A percentile compares a stretch with the other conserved stretches of the same genome.
Evolutionary conservation across 805 yeast genomes (phyloP).

Genomic region (Yamadazyma insecticola): DNA sequence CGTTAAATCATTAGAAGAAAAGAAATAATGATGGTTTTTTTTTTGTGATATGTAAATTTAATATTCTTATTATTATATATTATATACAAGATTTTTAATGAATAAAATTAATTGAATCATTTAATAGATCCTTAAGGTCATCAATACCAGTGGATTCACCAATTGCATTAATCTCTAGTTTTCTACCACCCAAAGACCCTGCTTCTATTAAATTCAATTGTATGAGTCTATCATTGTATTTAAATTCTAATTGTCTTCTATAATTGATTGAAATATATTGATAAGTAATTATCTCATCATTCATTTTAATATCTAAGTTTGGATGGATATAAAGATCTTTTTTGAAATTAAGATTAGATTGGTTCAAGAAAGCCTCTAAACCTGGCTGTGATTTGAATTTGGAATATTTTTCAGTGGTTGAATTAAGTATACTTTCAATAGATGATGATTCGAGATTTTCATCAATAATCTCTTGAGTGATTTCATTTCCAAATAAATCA

Average conservation of each 20-base stretch:
- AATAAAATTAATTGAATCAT: slow-evolving; percentile 11
- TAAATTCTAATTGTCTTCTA: slow-evolving; percentile 42
- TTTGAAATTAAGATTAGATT: slow-evolving; percentile 33
- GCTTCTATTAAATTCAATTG: slow-evolving; percentile 50
- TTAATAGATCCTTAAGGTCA: slow-evolving; percentile 21
- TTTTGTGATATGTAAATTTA: too few species aligned
- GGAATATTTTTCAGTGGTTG: slow-evolving; percentile 22
- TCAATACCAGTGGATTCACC: slow-evolving; percentile 23
- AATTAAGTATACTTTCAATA: slow-evolving; percentile 7
- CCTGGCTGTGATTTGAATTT: slow-evolving; percentile 38
- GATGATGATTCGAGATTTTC: slow-evolving; percentile 3
- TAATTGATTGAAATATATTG: slow-evolving; percentile 39
- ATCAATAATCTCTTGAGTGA: slow-evolving; percentile 2
- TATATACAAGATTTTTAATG: background rate
- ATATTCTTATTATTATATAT: slow-evolving; percentile 1
- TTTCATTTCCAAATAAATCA: slow-evolving; percentile 15
- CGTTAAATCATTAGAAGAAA: slow-evolving; percentile 56
- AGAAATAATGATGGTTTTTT: slow-evolving; percentile 4
- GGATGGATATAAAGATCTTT: slow-evolving; percentile 34
- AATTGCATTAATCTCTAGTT: slow-evolving; percentile 45
- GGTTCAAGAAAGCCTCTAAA: slow-evolving; percentile 33
- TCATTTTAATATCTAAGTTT: slow-evolving; percentile 31
- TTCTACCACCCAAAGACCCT: slow-evolving; percentile 55
- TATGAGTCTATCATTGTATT: slow-evolving; percentile 29
- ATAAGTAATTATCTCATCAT: slow-evolving; percentile 38